A percentile compares a stretch with the other conserved stretches of the same genome.
phyloP scores from a whole-genome alignment of 495 filamentous ascomycete genomes.

The Penicillium riverlandense region DNA sequence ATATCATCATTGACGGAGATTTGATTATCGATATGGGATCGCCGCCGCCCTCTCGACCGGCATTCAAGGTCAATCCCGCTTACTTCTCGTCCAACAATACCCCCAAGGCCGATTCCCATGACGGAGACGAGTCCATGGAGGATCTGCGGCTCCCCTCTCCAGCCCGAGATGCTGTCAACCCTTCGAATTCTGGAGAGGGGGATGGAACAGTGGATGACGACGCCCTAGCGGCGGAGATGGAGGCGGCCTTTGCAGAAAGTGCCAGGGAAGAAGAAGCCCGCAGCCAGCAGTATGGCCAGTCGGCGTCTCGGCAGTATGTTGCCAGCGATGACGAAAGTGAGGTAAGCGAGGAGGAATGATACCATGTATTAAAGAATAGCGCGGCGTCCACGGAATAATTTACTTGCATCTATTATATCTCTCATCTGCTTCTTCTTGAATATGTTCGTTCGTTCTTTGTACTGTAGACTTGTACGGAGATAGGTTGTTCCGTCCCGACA shows the following conservation, averaged over 20 bases:
- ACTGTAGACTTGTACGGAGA: neutral
- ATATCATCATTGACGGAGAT: constrained; percentile 42
- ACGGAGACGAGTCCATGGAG: constrained; percentile 35
- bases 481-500: constrained; percentile 9
- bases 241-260: constrained; percentile 40
- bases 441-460: neutral
- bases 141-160: constrained; percentile 35
- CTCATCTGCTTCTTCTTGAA: constrained; percentile 1
- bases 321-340: constrained; percentile 43
- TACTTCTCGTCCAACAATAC: constrained; percentile 38
- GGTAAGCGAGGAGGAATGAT: constrained; percentile 43
- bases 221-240: constrained; percentile 39
- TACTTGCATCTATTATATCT: no score
- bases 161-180: constrained; percentile 8
- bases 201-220: constrained; percentile 35
- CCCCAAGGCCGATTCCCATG: constrained; percentile 22
- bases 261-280: constrained; percentile 32
- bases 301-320: constrained; percentile 25
- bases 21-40: constrained; percentile 47
- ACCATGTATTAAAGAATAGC: no score
- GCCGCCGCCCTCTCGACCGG: constrained; percentile 27
- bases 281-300: constrained; percentile 24
- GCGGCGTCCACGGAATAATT: no score
- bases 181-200: constrained; percentile 12
- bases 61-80: constrained; percentile 33